Evolutionary conservation across 1,284 basidiomycete species (phyloP).

Genomic region (Melampsora larici-populina): DNA sequence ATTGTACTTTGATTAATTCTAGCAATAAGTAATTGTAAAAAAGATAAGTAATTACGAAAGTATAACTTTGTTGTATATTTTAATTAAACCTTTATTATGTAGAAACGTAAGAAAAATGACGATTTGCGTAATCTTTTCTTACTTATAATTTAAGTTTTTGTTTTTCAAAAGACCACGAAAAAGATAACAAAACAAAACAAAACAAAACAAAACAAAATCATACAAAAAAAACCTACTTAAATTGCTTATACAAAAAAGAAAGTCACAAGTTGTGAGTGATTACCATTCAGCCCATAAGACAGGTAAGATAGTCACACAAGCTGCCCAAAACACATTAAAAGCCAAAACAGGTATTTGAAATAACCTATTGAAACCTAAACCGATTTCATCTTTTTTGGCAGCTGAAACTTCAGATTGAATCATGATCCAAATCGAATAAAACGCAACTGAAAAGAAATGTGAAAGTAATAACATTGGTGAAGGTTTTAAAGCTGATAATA

Average conservation of each 20-base stretch:
- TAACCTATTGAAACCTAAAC: neutral
- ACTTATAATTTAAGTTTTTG: too few species aligned
- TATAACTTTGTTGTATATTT: too few species aligned
- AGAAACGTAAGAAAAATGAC: too few species aligned
- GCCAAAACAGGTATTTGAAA: neutral
- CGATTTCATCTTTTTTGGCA: neutral
- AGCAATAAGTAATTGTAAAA: too few species aligned
- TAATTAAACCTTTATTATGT: too few species aligned
- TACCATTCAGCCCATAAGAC: slow-evolving; percentile 72
- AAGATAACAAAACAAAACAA: too few species aligned
- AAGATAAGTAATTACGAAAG: too few species aligned
- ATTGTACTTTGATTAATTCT: too few species aligned
- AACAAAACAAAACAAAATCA: neutral
- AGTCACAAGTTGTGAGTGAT: neutral
- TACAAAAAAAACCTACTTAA: neutral
- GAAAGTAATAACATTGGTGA: slow-evolving; percentile 73
- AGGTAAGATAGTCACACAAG: slow-evolving; percentile 77
- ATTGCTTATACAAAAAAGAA: neutral
- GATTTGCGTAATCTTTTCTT: too few species aligned
- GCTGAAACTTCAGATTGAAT: slow-evolving; percentile 59
- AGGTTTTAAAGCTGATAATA: slow-evolving; percentile 71
- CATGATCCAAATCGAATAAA: slow-evolving; percentile 84
- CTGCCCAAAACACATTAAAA: slow-evolving; percentile 67
- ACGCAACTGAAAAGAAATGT: slow-evolving; percentile 93
- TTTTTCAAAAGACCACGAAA: neutral